These are phyloP conservation scores for Rhodomyrtus tomentosa DNA, from an alignment of 345 rosid genomes.

Conservation along the genomic window DNA sequence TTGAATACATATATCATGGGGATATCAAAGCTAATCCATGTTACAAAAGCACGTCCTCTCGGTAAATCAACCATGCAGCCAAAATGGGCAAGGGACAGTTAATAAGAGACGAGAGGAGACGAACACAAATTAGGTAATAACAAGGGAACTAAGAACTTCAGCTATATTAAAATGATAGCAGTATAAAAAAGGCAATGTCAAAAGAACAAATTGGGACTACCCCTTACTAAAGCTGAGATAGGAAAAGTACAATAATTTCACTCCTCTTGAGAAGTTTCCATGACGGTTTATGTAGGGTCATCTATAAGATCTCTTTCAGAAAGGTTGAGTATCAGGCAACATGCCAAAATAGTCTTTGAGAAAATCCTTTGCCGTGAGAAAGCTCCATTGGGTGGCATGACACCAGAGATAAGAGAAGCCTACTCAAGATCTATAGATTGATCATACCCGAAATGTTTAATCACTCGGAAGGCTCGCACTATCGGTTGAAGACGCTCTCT, in stretches of 20 bases:
- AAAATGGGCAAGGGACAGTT: background rate
- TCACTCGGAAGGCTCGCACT: conserved; percentile 20
- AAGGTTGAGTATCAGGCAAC: background rate
- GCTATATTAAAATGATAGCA: background rate
- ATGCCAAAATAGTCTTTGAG: background rate
- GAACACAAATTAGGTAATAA: background rate
- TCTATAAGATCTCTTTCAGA: background rate
- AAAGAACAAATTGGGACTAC: background rate
- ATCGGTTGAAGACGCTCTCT: conserved; percentile 45
- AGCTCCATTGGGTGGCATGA: background rate
- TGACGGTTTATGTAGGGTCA: background rate
- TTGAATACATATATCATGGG: background rate
- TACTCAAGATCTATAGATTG: background rate
- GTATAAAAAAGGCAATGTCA: background rate
- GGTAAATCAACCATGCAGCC: background rate
- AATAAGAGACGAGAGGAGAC: background rate
- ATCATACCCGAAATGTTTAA: conserved; percentile 7
- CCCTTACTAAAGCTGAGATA: background rate
- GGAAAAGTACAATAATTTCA: background rate
- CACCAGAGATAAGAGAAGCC: background rate
- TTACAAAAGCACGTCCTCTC: background rate
- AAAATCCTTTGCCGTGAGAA: background rate
- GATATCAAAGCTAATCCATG: background rate
- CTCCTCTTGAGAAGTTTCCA: background rate
- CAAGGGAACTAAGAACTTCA: background rate